These are phyloP conservation scores for Spergularia azorica DNA, from an alignment of 179 eudicot genomes.

Conservation along the genomic window DNA sequence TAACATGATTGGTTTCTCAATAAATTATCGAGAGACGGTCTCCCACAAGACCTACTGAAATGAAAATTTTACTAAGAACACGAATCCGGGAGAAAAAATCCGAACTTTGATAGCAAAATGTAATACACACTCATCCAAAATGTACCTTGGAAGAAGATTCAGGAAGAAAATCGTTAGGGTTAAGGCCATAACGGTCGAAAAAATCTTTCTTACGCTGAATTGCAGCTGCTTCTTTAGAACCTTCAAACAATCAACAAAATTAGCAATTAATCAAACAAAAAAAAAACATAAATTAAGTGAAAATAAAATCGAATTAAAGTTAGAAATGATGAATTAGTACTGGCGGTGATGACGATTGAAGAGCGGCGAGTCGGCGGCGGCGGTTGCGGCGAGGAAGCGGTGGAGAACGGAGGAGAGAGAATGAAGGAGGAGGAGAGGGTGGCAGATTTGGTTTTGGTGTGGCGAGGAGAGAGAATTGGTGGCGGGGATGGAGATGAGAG, in stretches of 20 bases:
- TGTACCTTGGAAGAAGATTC: conserved; percentile 61
- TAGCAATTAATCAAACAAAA: neutral
- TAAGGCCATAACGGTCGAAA: conserved; percentile 59
- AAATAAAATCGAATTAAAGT: neutral
- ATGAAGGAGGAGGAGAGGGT: conserved; percentile 1
- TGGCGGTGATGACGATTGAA: conserved; percentile 20
- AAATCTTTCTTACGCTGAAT: conserved; percentile 49
- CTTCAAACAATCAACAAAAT: conserved; percentile 28
- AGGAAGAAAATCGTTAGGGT: conserved; percentile 60
- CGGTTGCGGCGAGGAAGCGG: neutral
- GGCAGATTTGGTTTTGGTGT: neutral
- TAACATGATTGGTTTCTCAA: too few relatives aligned
- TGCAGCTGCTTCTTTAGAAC: conserved; percentile 39
- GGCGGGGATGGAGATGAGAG: conserved; percentile 20
- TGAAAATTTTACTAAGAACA: too few relatives aligned
- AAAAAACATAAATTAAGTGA: neutral
- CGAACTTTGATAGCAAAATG: neutral
- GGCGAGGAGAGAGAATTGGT: conserved; percentile 26
- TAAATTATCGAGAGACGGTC: too few relatives aligned
- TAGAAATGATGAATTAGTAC: conserved; percentile 15
- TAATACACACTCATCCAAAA: neutral
- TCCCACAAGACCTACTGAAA: too few relatives aligned
- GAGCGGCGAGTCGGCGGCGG: conserved; percentile 18
- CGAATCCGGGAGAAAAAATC: too few relatives aligned
- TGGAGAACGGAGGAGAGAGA: conserved; percentile 16